Evolutionary conservation across 306 rosid species (phyloP).

Genomic region (Trichosanthes cucumerina): DNA sequence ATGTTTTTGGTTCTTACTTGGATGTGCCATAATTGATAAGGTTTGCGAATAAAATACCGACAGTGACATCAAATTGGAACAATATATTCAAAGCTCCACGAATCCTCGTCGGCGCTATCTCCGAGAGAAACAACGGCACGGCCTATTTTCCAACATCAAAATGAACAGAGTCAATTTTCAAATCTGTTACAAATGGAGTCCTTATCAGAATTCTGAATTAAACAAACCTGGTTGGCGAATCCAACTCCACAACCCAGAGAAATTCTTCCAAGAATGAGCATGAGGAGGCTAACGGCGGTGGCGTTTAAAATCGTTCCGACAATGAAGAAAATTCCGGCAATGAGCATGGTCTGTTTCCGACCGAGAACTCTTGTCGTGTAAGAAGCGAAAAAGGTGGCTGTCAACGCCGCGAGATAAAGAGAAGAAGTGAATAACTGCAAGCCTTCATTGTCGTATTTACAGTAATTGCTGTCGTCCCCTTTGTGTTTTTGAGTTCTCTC

Average conservation of each 20-base stretch:
- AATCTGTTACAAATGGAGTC: background rate
- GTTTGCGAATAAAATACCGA: conserved; percentile 72
- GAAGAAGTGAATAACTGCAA: conserved; percentile 26
- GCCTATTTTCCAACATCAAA: conserved; percentile 36
- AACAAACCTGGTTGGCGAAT: conserved; percentile 73
- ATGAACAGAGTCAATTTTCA: background rate
- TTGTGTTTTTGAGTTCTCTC: background rate
- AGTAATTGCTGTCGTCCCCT: conserved; percentile 20
- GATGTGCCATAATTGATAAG: conserved; percentile 66
- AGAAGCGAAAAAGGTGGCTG: conserved; percentile 18
- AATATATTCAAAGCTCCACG: conserved; percentile 86
- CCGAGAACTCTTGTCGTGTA: conserved; percentile 30
- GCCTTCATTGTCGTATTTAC: conserved; percentile 20
- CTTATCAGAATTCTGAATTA: background rate
- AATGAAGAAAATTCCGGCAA: conserved; percentile 55
- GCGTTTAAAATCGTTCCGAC: conserved; percentile 44
- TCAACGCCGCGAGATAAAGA: conserved; percentile 21
- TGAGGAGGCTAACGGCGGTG: conserved; percentile 19
- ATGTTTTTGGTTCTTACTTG: conserved; percentile 29
- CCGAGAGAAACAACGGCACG: conserved; percentile 82
- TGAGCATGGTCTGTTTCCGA: conserved; percentile 50
- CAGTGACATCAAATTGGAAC: conserved; percentile 67
- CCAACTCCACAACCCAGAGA: conserved; percentile 76
- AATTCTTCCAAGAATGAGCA: conserved; percentile 57
- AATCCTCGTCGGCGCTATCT: conserved; percentile 87